These are phyloP conservation scores for Taxillus chinensis DNA, from an alignment of 164 flowering plant species.

Conservation along the genomic window DNA sequence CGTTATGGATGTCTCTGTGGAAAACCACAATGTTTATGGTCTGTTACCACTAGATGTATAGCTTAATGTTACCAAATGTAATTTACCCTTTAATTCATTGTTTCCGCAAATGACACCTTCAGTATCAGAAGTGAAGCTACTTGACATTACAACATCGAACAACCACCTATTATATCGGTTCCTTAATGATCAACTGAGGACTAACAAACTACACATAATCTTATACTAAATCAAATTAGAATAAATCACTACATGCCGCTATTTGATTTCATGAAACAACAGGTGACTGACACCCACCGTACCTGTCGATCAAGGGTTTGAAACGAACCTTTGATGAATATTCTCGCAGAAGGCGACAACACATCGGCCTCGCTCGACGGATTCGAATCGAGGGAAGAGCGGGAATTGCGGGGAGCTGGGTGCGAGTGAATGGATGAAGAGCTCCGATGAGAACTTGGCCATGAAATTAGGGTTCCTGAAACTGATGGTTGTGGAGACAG, in stretches of 20 bases:
- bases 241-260: background rate
- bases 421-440: background rate
- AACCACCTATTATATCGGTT: background rate
- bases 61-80: no score
- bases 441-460: background rate
- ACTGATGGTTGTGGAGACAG: background rate
- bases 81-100: no score
- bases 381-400: slow-evolving; percentile 1
- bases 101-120: no score
- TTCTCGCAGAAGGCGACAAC: slow-evolving; percentile 11
- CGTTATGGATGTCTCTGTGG: no score
- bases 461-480: slow-evolving; percentile 5
- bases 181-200: background rate
- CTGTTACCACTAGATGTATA: no score
- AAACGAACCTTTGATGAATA: slow-evolving; percentile 14
- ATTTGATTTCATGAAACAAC: background rate
- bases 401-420: background rate
- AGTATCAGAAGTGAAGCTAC: no score
- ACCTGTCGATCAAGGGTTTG: background rate
- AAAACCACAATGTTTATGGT: no score
- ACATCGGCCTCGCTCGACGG: slow-evolving; percentile 2
- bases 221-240: background rate
- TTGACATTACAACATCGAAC: no score
- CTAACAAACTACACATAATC: no score
- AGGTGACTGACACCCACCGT: background rate